Evolutionary conservation across 2,329 filamentous ascomycete species (phyloP), one percentile per base, ranked within the genome.

Genomic region (Furcasterigmium sp.): DNA sequence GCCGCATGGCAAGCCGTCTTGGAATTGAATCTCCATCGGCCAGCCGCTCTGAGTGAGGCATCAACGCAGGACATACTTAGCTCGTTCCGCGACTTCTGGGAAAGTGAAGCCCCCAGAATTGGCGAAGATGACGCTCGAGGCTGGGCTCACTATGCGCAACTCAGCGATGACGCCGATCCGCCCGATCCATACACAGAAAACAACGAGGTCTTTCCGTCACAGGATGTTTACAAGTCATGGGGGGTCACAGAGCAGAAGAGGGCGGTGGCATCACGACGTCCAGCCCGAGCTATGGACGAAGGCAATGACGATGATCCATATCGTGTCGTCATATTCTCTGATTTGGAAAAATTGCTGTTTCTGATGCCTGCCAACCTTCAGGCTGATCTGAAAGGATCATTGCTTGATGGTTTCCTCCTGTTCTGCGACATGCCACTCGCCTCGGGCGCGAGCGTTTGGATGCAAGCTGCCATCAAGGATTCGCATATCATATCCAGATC

Each of bases 1-100:
- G 88, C 84, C 9, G 73, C 85, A 5, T 96, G 91, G 90, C 91
- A 97, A 64, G 86, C 81, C 6, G 54, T 86, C 1, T 63, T 96
- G 1, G 91, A 96, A 56, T 70, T 85, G 41, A 80, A 78, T 15
- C 76, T 89, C 46, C 80, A 80, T 37, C 70, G 70, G 3, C 81
- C 85, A 3, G 41, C 53, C 4, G 43, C 11, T 8, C 37, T 55
- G 32, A 50, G 53, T 2, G 42, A 53, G 10, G 51, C 49, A n/a
- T 37, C 51, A 9, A 50, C 52, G 5, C 39, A 23, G 9, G 26
- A 47, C 23, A 29, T 42, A 0, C 32, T 70, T 10, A 57, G 62
- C 3, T 56, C 57, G 0, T 86, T 95, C 48, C 69, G 77, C 38
- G 74, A 82, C 3, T 95, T 93, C 50, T 97, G 93, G 93, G 89